These are phyloP conservation scores for Penicillium sp. DNA, from an alignment of 2,329 filamentous ascomycete genomes.

Conservation along the genomic window DNA sequence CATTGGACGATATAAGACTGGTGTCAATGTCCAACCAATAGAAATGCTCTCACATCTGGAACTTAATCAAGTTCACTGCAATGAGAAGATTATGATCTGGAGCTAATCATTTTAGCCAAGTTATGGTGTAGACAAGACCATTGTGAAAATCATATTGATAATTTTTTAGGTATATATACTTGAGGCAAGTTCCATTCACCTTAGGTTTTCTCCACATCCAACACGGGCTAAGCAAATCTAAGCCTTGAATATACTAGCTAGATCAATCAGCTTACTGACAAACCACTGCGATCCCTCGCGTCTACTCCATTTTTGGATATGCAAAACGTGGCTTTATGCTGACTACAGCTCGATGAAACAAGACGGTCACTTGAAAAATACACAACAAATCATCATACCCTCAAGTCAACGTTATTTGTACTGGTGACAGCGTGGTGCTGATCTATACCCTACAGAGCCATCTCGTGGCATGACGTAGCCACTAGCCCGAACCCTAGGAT, in stretches of 20 bases:
- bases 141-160: not conserved
- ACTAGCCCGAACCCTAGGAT: not conserved
- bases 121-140: not conserved
- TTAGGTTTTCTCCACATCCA: too few relatives aligned
- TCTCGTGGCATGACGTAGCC: constrained; percentile 7
- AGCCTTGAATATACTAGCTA: not conserved
- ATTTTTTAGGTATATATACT: not conserved
- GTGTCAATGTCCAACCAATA: not conserved
- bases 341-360: not conserved
- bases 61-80: not conserved
- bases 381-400: not conserved
- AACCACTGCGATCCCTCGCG: not conserved
- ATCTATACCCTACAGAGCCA: not conserved
- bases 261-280: not conserved
- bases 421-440: not conserved
- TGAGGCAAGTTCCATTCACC: too few relatives aligned
- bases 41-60: not conserved
- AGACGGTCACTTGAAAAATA: not conserved
- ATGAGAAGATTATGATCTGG: not conserved
- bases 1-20: not conserved
- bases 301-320: too few relatives aligned
- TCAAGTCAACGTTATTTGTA: too few relatives aligned
- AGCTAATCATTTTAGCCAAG: not conserved
- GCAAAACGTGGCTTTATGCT: not conserved
- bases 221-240: too few relatives aligned